These are phyloP conservation scores for Acacia confusa DNA, from an alignment of 306 rosid genomes.

Conservation along the genomic window DNA sequence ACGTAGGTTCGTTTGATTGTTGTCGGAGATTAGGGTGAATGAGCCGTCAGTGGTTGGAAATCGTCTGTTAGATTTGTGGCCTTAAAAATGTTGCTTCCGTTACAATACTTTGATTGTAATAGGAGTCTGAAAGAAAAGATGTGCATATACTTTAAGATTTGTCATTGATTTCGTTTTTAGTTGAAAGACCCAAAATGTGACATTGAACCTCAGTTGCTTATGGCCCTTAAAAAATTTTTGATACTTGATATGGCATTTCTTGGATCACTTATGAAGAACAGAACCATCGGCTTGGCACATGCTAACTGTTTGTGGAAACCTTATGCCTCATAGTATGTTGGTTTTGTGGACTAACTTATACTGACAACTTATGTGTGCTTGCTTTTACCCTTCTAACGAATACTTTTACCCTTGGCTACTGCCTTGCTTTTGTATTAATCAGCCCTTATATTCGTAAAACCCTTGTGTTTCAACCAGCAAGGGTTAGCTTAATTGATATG, in stretches of 20 bases:
- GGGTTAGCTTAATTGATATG: not conserved
- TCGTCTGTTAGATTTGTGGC: not conserved
- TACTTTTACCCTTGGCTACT: not conserved
- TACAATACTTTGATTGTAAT: not conserved
- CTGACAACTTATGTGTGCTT: conserved; percentile 7
- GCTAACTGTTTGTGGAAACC: not conserved
- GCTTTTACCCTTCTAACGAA: not conserved
- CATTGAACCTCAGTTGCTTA: not conserved
- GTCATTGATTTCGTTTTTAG: not conserved
- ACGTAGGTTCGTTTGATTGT: not conserved
- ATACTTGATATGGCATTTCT: not conserved
- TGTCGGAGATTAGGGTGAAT: not conserved
- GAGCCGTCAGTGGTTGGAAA: not conserved
- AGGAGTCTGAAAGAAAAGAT: not conserved
- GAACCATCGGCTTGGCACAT: not conserved
- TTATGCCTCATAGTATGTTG: not conserved
- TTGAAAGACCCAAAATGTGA: not conserved
- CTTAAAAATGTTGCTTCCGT: not conserved
- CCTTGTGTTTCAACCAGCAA: not conserved
- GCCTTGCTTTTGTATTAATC: not conserved
- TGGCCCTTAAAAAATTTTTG: not conserved
- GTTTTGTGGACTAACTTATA: not conserved
- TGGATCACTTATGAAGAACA: not conserved
- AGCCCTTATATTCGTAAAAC: not conserved
- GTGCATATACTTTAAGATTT: not conserved